A percentile compares a stretch with the other conserved stretches of the same genome.
Conservation (phyloP, 768 basidiomycete genomes). For the Pleurotus sapidus region DNA sequence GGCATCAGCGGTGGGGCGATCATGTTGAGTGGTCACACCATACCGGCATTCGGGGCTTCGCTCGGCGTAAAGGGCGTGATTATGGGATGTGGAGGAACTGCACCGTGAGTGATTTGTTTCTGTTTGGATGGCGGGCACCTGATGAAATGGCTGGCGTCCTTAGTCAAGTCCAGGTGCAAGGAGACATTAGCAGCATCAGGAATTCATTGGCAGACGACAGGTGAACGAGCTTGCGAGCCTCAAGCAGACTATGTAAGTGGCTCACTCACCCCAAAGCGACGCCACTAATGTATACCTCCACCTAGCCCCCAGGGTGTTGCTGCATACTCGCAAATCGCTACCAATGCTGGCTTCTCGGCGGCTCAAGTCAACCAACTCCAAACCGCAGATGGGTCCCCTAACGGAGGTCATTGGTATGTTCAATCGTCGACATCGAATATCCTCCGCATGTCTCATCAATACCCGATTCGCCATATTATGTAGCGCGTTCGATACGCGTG, state of each 20-base stretch:
- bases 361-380: slow-evolving; percentile 16
- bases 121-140: background rate
- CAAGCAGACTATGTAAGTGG: slow-evolving; percentile 17
- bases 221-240: slow-evolving; percentile 18
- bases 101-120: slow-evolving; percentile 12
- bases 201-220: slow-evolving; percentile 23
- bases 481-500: background rate
- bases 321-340: slow-evolving; percentile 20
- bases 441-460: background rate
- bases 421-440: background rate
- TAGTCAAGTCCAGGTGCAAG: slow-evolving; percentile 22
- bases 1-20: slow-evolving; percentile 25
- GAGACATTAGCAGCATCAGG: slow-evolving; percentile 20
- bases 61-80: slow-evolving; percentile 20
- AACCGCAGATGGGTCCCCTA: slow-evolving; percentile 22
- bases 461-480: background rate
- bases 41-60: slow-evolving; percentile 21
- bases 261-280: background rate
- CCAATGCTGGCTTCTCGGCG: slow-evolving; percentile 13
- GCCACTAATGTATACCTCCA: background rate
- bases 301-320: slow-evolving; percentile 6
- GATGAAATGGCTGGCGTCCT: background rate
- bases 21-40: slow-evolving; percentile 20
- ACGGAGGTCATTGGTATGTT: slow-evolving; percentile 7
- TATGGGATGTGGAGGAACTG: slow-evolving; percentile 22